phyloP scores from a whole-genome alignment of 495 filamentous ascomycete species.

The Pseudomonodictys pantanalensis region DNA sequence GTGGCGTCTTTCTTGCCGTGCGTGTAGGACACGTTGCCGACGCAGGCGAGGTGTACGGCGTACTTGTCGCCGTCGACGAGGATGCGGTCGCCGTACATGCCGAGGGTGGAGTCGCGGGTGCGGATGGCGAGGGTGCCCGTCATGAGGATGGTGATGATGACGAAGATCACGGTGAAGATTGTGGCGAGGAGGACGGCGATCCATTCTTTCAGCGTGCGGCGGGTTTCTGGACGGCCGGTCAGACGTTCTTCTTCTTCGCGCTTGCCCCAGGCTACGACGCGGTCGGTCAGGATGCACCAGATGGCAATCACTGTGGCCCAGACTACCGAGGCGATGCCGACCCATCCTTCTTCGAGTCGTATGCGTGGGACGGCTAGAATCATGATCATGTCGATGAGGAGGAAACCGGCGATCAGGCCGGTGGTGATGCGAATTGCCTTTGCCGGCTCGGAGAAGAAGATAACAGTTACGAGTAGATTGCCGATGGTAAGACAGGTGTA shows the following conservation, averaged over 20 bases:
- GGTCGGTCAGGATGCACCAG: slow-evolving; percentile 61
- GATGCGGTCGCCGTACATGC: slow-evolving; percentile 67
- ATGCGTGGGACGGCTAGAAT: slow-evolving; percentile 69
- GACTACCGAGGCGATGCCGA: slow-evolving; percentile 77
- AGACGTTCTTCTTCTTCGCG: slow-evolving; percentile 85
- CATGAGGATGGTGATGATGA: slow-evolving; percentile 64
- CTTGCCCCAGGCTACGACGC: slow-evolving; percentile 88
- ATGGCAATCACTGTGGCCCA: slow-evolving; percentile 67
- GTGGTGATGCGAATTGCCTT: slow-evolving; percentile 68
- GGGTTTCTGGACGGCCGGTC: slow-evolving; percentile 83
- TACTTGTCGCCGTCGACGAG: slow-evolving; percentile 80
- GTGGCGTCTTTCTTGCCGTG: slow-evolving; percentile 58
- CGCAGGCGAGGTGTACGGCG: slow-evolving; percentile 78
- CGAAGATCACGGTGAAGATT: slow-evolving; percentile 63
- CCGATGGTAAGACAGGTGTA: slow-evolving; percentile 46
- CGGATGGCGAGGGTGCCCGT: slow-evolving; percentile 76
- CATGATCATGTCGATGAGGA: slow-evolving; percentile 75
- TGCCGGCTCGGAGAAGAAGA: slow-evolving; percentile 85
- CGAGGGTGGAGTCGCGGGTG: slow-evolving; percentile 68
- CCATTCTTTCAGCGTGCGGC: slow-evolving; percentile 81
- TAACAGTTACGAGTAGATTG: slow-evolving; percentile 68
- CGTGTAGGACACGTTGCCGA: slow-evolving; percentile 58
- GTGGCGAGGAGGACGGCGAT: slow-evolving; percentile 73
- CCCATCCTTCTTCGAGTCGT: slow-evolving; percentile 82
- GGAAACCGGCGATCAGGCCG: slow-evolving; percentile 62